Evolutionary conservation across 192 early-diverging fungal genomes (phyloP), one percentile per base, ranked within the genome.

Genomic region (Coemansia sp.): DNA sequence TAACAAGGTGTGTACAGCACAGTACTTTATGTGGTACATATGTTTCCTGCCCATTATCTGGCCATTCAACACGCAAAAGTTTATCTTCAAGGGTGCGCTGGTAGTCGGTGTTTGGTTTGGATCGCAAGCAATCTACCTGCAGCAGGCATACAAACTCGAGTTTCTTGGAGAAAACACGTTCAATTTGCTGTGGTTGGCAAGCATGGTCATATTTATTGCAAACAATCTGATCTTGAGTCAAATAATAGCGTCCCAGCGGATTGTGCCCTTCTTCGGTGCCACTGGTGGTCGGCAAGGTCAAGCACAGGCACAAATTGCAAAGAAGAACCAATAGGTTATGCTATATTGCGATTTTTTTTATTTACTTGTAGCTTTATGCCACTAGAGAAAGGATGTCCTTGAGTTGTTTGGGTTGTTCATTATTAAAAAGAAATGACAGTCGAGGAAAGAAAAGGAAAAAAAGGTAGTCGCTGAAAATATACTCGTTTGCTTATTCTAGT

Each of bases 11-110:
- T 93, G 91, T 75, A 99, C 98, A 1, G 91, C 95, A 21, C 78
- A 98, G 92, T 98, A 99, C 69, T 99, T 99, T 75, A 97, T 99
- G 94, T 99, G 97, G 97, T 98, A 98, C 72, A 87, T 97, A 15
- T 94, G 93, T 77, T 84, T 96, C 18, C 77, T 98, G 32, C 97
- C 97, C 21, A 68, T 98, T 9, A 84, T 97, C 15, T 83, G 96
- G 65, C 95, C 92, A 13, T 86, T 72, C 40, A 89, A 80, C 41
- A 65, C 68, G 7, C 68, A 89, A 12, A 61, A 54, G 18, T 65
- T 91, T 11, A 60, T 67, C 39, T 83, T 81, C 69, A 75, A 73
- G 18, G 90, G 89, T 0, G 32, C 90, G 19, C 48, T 67, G 32
- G 63, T 93, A 37, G 56, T 94, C 8, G 72, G 69, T 1, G 67